Evolutionary conservation across 2,329 filamentous ascomycete species (phyloP), one percentile per base, ranked within the genome.

Genomic region (Fusarium continuum): DNA sequence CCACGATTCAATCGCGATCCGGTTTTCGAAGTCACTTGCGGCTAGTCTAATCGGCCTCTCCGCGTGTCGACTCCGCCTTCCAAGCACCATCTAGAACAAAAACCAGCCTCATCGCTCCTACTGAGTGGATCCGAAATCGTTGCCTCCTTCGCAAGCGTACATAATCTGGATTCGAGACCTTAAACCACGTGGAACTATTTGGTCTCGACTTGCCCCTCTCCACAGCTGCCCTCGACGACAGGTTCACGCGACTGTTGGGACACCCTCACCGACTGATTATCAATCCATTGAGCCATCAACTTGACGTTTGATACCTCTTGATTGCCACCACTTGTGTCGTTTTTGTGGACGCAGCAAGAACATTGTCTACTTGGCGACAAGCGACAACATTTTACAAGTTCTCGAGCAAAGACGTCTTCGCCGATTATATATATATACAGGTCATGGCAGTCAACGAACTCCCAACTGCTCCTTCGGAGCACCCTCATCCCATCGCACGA

Each of bases 401-500:
- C 10, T n/a, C 16, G 25, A 45, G 9, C 31, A 22, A 23, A 16
- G 41, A 10, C 19, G 4, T 35, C 22, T 20, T 39, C 23, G 28
- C 8, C 6, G 16, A 34, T 28, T 25, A 26, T 20, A 32, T 43
- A 34, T 28, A 60, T 20, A 50, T 26, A 57, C 8, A 22, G n/a
- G 51, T 16, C 32, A 71, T 71, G 69, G 58, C 69, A 45, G 65
- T 68, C 39, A 63, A 70, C 61, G 72, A 73, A 25, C 36, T 47
- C 13, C 68, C 62, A 22, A 68, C 68, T 23, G 55, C 61, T 53
- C 65, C 55, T 58, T 56, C 59, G 32, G 64, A 53, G 51, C 73
- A 73, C 36, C 60, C 60, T 43, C 71, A 73, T 48, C 67, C 73
- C n/a, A 77, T 79, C 44, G 75, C 74, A 39, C 75, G 76, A 48